Evolutionary conservation across 192 early-diverging fungal genomes (phyloP).

Genomic region (Coemansia sp.): DNA sequence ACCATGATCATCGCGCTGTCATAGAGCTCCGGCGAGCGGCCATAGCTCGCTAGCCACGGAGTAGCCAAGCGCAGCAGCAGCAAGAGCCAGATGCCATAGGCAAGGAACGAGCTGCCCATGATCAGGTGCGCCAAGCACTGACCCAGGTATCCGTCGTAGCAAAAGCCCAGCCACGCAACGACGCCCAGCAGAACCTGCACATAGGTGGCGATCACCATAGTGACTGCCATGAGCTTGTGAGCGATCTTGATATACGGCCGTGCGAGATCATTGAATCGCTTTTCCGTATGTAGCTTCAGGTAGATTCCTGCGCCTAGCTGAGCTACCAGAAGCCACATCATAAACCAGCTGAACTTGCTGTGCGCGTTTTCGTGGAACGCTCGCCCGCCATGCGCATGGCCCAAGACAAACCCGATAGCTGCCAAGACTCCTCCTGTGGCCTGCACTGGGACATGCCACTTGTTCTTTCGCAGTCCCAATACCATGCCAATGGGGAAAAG

Average conservation of each 20-base stretch:
- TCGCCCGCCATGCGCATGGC: conserved; percentile 61
- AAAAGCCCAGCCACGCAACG: conserved; percentile 62
- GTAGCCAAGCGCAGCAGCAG: conserved; percentile 57
- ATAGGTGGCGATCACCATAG: conserved; percentile 59
- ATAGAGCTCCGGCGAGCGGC: conserved; percentile 66
- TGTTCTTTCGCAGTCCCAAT: conserved; percentile 56
- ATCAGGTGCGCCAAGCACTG: conserved; percentile 72
- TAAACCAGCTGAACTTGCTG: conserved; percentile 60
- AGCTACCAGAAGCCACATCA: conserved; percentile 54
- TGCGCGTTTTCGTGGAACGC: conserved; percentile 65
- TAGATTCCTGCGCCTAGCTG: conserved; percentile 61
- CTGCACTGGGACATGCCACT: conserved; percentile 65
- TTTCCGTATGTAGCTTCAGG: conserved; percentile 60
- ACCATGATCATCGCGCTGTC: conserved; percentile 64
- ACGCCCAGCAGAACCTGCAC: conserved; percentile 66
- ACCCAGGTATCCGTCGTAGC: conserved; percentile 60
- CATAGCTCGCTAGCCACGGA: conserved; percentile 57
- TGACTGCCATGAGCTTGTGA: conserved; percentile 56
- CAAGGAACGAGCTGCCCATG: conserved; percentile 71
- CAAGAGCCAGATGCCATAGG: conserved; percentile 62
- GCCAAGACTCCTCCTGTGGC: conserved; percentile 50
- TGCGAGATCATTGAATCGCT: conserved; percentile 54
- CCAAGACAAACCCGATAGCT: conserved; percentile 58
- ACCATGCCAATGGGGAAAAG: conserved; percentile 58
- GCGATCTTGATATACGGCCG: conserved; percentile 51